Conservation (phyloP, 1,139 yeast species). For the Lodderomyces orthopsilosis region DNA sequence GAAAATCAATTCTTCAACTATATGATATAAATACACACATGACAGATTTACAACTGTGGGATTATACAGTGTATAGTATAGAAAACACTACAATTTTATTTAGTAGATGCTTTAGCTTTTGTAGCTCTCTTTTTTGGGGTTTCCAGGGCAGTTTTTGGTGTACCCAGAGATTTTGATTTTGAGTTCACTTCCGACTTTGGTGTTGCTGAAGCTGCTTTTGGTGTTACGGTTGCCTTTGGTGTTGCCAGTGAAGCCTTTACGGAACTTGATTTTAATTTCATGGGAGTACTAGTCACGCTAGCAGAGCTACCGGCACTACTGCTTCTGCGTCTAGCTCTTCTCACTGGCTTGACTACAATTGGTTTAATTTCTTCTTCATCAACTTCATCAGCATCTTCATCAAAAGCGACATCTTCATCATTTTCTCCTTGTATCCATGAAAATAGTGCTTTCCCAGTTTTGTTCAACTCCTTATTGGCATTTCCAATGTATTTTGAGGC, state of each 20-base stretch:
- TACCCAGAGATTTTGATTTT: not conserved
- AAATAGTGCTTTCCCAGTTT: conserved; percentile 42
- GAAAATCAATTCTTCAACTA: too few relatives aligned
- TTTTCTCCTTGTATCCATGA: conserved; percentile 58
- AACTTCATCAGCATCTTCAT: conserved; percentile 13
- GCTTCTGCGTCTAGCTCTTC: conserved; percentile 10
- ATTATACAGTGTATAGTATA: not conserved
- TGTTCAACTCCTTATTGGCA: conserved; percentile 45
- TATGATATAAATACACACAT: not conserved
- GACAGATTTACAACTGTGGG: not conserved
- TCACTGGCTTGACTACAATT: conserved; percentile 12
- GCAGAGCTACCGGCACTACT: conserved; percentile 8
- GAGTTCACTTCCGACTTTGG: conserved; percentile 7
- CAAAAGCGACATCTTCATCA: conserved; percentile 17
- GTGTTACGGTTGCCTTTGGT: not conserved
- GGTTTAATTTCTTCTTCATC: conserved; percentile 19
- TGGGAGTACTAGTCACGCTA: conserved; percentile 2
- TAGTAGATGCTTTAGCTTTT: not conserved
- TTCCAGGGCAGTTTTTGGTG: not conserved
- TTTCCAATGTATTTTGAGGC: conserved; percentile 61
- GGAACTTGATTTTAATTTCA: conserved; percentile 5
- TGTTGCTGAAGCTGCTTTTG: conserved; percentile 2
- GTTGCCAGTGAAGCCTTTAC: conserved; percentile 1
- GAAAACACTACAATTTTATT: not conserved
- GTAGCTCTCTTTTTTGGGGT: not conserved